phyloP scores from a whole-genome alignment of 129 eudicot species.

The Lactuca saligna region DNA sequence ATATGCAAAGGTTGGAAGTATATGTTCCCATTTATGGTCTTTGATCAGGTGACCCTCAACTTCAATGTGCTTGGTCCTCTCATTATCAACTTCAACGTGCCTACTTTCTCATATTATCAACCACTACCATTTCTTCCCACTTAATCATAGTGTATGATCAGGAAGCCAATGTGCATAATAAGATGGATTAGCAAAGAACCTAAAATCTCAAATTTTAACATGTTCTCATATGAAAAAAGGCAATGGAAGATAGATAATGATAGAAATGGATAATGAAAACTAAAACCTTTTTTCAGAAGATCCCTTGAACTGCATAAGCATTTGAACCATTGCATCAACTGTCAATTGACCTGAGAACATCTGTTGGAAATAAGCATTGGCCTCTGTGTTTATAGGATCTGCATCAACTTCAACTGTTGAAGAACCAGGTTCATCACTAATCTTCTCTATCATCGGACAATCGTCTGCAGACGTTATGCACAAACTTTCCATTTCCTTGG shows the following conservation, averaged over 20 bases:
- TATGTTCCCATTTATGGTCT: not conserved
- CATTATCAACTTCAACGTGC: not conserved
- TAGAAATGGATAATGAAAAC: not conserved
- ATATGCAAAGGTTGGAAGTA: not conserved
- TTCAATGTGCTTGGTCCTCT: not conserved
- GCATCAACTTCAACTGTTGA: constrained; percentile 46
- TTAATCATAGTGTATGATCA: constrained; percentile 47
- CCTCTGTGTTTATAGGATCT: constrained; percentile 74
- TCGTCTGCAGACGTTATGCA: constrained; percentile 29
- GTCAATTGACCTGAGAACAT: constrained; percentile 77
- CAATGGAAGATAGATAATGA: not conserved
- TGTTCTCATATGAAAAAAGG: not conserved
- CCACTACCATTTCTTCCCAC: constrained; percentile 25
- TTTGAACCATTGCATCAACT: constrained; percentile 72
- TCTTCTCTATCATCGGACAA: constrained; percentile 34
- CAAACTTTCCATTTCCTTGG: constrained; percentile 54
- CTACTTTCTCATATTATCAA: constrained; percentile 36
- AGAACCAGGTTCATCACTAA: constrained; percentile 30
- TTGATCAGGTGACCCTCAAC: not conserved
- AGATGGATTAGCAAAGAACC: not conserved
- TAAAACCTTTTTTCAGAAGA: constrained; percentile 74
- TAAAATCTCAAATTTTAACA: not conserved
- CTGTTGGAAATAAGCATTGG: constrained; percentile 79
- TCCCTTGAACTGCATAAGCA: constrained; percentile 79
- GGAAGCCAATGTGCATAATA: constrained; percentile 29